Base-by-base conservation (phyloP, 345 rosid genomes). In the Durio zibethinus region DNA sequence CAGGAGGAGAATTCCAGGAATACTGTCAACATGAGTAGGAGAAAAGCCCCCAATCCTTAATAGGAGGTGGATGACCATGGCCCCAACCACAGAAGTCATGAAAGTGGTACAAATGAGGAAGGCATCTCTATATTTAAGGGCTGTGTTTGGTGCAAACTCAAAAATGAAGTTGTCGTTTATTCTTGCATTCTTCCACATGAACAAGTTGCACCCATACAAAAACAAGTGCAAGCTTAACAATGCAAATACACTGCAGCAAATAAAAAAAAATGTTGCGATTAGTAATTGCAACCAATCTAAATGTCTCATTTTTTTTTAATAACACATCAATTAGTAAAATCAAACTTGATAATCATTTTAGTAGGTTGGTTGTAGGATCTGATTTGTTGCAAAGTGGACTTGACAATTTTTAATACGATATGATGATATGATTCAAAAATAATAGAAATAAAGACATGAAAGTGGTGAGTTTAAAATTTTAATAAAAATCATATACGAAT, bases 171-270 rank as follows among this genome's bases (percentile, higher is more conserved):
- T 87, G 87, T 83, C 86, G 89, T 96, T 96, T 83, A 96, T 89
- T 79, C 99, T 86, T 12, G 90, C 88, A 7, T 57, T 84, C 87
- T 85, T 91, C 99, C 99, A 96, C 95, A 86, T 77, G 83, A 90
- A 88, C 18, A 96, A 75, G 79, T 96, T 92, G 87, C 99, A 96
- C 6, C 99, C 99, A 50, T 96, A 92, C 93, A 87, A 83, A 73
- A 96, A 96, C 91, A 96, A 82, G 86, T 96, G 99, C 82, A 96
- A 82, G 87, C 99, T 90, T 82, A 93, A 78, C 86, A 96, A 81
- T 3, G 98, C 90, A 74, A 96, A 90, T 75, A 87, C 89, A 74
- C 99, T 96, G 93, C 90, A 83, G 16, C 36, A 47, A 16, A 66
- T n/a, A 62, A 40, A 47, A 14, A 8, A 8, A 33, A 33, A 20